Evolutionary conservation across 441 rosid species (phyloP).

Genomic region (Manihot esculenta): DNA sequence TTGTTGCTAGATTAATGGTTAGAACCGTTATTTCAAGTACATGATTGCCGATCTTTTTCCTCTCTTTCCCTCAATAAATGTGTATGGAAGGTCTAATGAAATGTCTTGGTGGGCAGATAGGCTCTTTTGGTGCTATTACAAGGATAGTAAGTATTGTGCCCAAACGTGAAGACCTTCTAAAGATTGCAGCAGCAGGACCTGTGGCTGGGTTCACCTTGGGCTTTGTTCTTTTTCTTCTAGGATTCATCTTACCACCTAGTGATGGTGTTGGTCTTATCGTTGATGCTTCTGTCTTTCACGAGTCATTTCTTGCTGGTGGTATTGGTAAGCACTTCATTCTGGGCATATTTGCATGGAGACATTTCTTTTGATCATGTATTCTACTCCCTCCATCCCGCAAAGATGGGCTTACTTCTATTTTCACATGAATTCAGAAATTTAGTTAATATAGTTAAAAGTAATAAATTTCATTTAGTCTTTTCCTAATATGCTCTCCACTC

Average conservation of each 20-base stretch:
- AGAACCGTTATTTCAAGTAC: not conserved
- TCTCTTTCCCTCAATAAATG: not conserved
- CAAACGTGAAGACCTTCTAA: constrained; percentile 86
- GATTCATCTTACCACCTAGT: constrained; percentile 77
- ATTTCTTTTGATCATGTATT: not conserved
- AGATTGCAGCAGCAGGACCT: constrained; percentile 94
- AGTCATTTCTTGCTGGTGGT: constrained; percentile 79
- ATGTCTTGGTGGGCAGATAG: constrained; percentile 81
- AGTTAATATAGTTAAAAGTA: no score
- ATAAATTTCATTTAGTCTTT: no score
- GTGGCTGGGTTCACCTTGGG: constrained; percentile 88
- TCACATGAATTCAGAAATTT: no score
- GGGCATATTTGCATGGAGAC: not conserved
- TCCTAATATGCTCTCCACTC: no score
- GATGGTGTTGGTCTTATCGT: constrained; percentile 82
- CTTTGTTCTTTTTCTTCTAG: constrained; percentile 65
- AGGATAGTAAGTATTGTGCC: constrained; percentile 74
- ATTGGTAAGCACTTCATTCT: constrained; percentile 50
- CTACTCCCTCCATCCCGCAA: no score
- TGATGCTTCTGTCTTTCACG: constrained; percentile 58
- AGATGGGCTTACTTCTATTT: no score
- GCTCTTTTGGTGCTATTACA: constrained; percentile 95
- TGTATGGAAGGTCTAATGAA: constrained; percentile 31
- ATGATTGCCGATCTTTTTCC: constrained; percentile 17
- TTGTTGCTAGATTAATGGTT: not conserved